Evolutionary conservation across 257 asterid species (phyloP).

Genomic region (Solanum etuberosum): DNA sequence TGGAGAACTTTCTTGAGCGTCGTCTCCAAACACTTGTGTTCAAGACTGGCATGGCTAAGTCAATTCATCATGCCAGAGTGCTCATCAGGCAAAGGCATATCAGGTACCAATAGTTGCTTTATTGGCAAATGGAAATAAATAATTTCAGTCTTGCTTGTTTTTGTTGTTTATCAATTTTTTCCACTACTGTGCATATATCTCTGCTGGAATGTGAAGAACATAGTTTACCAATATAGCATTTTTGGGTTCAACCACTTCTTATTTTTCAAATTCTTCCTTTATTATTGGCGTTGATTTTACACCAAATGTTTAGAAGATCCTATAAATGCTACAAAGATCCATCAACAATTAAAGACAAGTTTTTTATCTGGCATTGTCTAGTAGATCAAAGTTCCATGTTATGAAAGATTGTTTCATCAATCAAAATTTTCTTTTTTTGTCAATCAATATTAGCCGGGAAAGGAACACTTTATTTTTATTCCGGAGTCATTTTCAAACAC

Average conservation of each 20-base stretch:
- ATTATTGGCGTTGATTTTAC: neutral
- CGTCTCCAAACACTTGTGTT: neutral
- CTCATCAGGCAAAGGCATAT: neutral
- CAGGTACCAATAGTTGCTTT: neutral
- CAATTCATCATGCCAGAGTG: neutral
- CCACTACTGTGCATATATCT: neutral
- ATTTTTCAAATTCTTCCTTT: neutral
- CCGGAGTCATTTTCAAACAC: neutral
- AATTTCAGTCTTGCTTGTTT: neutral
- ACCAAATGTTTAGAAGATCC: neutral
- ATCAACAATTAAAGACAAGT: neutral
- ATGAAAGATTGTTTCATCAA: neutral
- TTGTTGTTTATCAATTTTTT: neutral
- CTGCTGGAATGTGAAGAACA: neutral
- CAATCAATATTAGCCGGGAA: neutral
- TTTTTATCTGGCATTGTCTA: neutral
- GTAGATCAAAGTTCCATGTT: neutral
- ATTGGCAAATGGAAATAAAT: neutral
- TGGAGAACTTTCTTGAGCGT: neutral
- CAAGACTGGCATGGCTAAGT: neutral
- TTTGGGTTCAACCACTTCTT: neutral
- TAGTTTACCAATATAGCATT: neutral
- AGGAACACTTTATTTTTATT: neutral
- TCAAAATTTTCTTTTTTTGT: neutral
- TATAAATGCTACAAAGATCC: neutral